Percentiles rank a stretch among this genome's conserved stretches.
phyloP scores from a whole-genome alignment of 805 yeast species.

The Suhomyces kilbournensis region DNA sequence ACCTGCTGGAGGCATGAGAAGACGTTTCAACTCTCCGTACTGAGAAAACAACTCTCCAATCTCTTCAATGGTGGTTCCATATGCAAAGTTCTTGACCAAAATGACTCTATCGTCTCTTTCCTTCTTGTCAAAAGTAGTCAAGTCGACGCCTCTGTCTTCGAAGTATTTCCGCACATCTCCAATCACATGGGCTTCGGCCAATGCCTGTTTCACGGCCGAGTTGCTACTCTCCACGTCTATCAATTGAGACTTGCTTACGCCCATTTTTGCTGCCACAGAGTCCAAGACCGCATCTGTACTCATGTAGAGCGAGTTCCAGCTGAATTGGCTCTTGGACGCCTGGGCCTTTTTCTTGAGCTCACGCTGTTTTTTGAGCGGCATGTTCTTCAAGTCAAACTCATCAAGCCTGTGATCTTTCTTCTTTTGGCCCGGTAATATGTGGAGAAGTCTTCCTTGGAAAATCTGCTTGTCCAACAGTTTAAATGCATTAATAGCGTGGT shows the following conservation, averaged over 20 bases:
- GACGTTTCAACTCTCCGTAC: constrained; percentile 74
- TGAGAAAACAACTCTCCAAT: constrained; percentile 76
- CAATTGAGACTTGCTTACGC: constrained; percentile 76
- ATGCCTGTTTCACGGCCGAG: constrained; percentile 93
- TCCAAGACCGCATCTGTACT: constrained; percentile 89
- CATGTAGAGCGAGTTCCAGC: constrained; percentile 93
- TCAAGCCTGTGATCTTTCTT: constrained; percentile 82
- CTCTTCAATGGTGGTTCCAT: constrained; percentile 78
- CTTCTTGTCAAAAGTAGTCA: constrained; percentile 60
- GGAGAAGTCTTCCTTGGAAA: constrained; percentile 91
- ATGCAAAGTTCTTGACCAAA: constrained; percentile 87
- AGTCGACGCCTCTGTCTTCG: constrained; percentile 80
- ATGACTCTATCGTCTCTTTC: constrained; percentile 80
- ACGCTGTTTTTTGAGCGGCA: constrained; percentile 89
- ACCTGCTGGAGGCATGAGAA: constrained; percentile 94
- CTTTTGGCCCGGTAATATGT: constrained; percentile 79
- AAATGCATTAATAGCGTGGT: constrained; percentile 76
- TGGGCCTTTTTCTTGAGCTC: constrained; percentile 79
- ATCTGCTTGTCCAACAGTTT: constrained; percentile 75
- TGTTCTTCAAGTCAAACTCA: constrained; percentile 85
- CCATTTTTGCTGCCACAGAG: constrained; percentile 81
- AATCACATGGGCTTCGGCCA: constrained; percentile 95
- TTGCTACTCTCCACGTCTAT: constrained; percentile 83
- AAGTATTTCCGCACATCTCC: constrained; percentile 88
- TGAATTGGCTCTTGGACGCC: constrained; percentile 82